Evolutionary conservation across 192 early-diverging fungal species (phyloP).

Genomic region (Backusella macrospora): DNA sequence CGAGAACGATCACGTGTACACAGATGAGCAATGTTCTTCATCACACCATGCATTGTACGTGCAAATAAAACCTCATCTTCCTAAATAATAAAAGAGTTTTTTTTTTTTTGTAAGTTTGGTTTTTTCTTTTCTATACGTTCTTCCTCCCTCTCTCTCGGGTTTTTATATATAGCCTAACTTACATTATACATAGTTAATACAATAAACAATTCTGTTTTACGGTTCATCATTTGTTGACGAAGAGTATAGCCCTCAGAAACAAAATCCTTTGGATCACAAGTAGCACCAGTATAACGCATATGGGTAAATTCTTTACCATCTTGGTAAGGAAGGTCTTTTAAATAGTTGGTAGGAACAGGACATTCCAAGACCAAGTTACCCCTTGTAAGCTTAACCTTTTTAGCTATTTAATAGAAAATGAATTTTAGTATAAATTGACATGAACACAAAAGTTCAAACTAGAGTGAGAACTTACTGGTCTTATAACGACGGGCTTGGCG

Average conservation of each 20-base stretch:
- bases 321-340: conserved; percentile 46
- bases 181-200: conserved; percentile 80
- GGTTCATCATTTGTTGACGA: conserved; percentile 62
- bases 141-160: background rate
- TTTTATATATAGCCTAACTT: conserved; percentile 15
- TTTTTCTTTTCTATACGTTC: background rate
- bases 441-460: background rate
- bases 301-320: conserved; percentile 72
- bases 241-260: conserved; percentile 60
- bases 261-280: conserved; percentile 69
- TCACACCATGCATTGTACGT: conserved; percentile 74
- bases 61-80: conserved; percentile 78
- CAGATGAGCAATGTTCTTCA: conserved; percentile 79
- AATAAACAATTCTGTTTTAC: conserved; percentile 77
- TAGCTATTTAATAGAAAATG: conserved; percentile 19
- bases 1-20: conserved; percentile 57
- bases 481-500: conserved; percentile 55
- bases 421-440: background rate
- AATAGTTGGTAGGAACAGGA: conserved; percentile 61
- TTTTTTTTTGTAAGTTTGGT: conserved; percentile 23
- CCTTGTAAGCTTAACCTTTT: conserved; percentile 58
- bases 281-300: conserved; percentile 74
- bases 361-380: conserved; percentile 77
- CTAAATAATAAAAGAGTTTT: conserved; percentile 45
- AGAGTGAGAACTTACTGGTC: conserved; percentile 42